Evolutionary conservation across 139 green algal genomes (phyloP), one percentile per base, ranked within the genome.

Genomic region (Chlamydomonas asymmetrica): DNA sequence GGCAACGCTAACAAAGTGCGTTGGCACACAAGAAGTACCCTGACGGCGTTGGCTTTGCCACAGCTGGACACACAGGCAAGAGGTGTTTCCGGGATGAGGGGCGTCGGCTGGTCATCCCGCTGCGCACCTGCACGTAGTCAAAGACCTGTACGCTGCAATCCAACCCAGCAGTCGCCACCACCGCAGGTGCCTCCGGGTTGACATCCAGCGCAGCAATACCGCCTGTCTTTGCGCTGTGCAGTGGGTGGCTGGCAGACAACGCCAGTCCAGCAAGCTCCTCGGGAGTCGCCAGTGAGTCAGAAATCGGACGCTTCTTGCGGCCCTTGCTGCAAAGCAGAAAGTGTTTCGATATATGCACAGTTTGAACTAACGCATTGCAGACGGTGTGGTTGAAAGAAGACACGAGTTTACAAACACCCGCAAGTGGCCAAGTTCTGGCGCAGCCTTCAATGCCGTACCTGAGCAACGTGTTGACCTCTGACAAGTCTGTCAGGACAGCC

Each of bases 181-280:
- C 23, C 63, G 68, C 73, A 54, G 71, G 35, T 63, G 78, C 63
- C 59, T 71, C 63, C 0, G 93, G 87, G 75, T 87, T 84, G 29
- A 93, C 60, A 40, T 94, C 93, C 23, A 97, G 61, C 0, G 85
- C 65, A 27, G 88, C 57, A 67, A 98, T 97, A 61, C 94, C 94
- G 20, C 87, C 86, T 73, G 86, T 78, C 16, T 85, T 94, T 4
- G 95, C 97, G 70, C 92, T 95, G 84, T 98, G 95, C 85, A 98
- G 81, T 10, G 95, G 89, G 78, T 90, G 79, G 65, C 76, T 91
- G 38, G 77, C 73, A 25, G 82, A 37, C n/a, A 96, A 81, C 29
- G 52, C 52, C 54, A 88, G 88, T 9, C 35, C 32, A 1, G 76
- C 75, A 0, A 99, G 62, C 25, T 94, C 90, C 2, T 94, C 93